Base-by-base conservation (phyloP, 768 basidiomycete genomes). In the Coprinopsis cinerea region DNA sequence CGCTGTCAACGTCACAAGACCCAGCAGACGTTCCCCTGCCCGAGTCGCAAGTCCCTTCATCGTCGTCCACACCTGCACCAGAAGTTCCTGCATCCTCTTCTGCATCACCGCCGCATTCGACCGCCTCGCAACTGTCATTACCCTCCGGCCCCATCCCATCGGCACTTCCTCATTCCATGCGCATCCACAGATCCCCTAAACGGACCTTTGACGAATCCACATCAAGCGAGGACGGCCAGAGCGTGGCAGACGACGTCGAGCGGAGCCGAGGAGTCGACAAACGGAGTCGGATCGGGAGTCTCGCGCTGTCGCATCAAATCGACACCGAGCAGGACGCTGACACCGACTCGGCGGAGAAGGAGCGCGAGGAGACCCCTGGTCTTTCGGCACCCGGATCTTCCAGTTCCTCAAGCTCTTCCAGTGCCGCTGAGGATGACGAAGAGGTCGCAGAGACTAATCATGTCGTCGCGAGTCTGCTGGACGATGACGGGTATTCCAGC, bases 121-220 rank as follows among this genome's bases (percentile, higher is more conserved):
- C 41, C 9, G 41, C 41, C 5, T 26, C 20, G 41, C 41, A 43
- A 25, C 23, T 43, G 10, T 23, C 41, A 18, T 26, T 26, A 18
- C 20, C 22, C 23, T 5, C 9, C 20, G 13, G 10, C 11, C 18
- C 7, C 13, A 23, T 41, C 20, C 17, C 14, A n/a, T 20, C 23
- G 11, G 15, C 15, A 46, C 54, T 13, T 48, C 55, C 14, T 28
- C 54, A 13, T 25, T 52, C 13, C 45, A 57, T 20, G 47, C 51
- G 15, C 53, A 45, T 20, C 20, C 55, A 39, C 51, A 18, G 49
- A 14, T 53, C 52, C n/a, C 66, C 66, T 11, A 67, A 67, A 58
- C 57, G 70, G 17, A 61, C 68, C 0, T 67, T 70, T 49, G 67
- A 67, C 49, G 65, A 69, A 49, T 66, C 64, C 18, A 62, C 62